Base-by-base conservation (phyloP, 306 rosid species). In the Prunus salicina region DNA sequence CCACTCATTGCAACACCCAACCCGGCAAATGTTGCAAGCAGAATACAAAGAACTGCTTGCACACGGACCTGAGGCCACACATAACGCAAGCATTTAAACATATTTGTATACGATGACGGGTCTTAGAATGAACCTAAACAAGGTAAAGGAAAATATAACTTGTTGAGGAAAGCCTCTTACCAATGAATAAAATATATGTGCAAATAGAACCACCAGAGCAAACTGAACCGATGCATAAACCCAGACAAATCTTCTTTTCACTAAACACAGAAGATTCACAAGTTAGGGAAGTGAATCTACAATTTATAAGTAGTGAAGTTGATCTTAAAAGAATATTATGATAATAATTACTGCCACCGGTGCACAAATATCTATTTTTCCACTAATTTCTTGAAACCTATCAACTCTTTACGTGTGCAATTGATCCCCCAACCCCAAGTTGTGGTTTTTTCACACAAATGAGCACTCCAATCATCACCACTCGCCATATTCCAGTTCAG, bases 21-120 rank as follows among this genome's bases (percentile, higher is more conserved):
- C 64, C 99, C 98, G 12, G 98, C 87, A 86, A 96, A 92, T 72
- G 99, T 87, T 50, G 99, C 97, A 8, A 96, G 91, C 38, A 96
- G 88, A 74, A 96, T 88, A 4, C 98, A 82, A 75, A 92, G 77
- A 84, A 92, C 86, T 75, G 97, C 90, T 80, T 87, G 96, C 80
- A 89, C 85, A 22, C 81, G 80, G 61, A 92, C 88, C 99, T 96
- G 92, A 74, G 78, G 32, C 25, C 79, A 55, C 74, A 62, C 16
- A 28, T 15, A 60, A 79, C 32, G 32, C 63, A 78, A 55, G 50
- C 25, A 46, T 24, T 64, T 3, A 45, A 15, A 30, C 34, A 41
- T 19, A 43, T 9, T 57, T 3, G 9, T 45, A 14, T 22, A 13
- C 56, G 22, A 13, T 0, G 11, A 28, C 5, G 2, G 4, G 3